Base-by-base conservation (phyloP, 2,329 filamentous ascomycete species). In the Talaromyces sp. region DNA sequence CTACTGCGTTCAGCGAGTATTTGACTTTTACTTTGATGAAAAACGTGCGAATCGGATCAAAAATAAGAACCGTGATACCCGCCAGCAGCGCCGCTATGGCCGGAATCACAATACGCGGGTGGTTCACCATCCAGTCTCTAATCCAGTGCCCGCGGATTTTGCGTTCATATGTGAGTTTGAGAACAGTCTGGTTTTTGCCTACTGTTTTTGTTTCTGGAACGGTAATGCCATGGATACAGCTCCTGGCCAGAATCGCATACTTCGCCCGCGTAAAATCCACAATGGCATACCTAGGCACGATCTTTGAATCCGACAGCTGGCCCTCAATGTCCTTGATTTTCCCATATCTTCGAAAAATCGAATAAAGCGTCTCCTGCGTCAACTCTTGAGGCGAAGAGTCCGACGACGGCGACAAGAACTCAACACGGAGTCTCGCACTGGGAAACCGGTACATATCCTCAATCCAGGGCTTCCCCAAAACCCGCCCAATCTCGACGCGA, bases 11-110 rank as follows among this genome's bases (percentile, higher is more conserved):
- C 63, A 95, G 86, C 0, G 87, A 86, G 53, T 88, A 84, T 32
- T 92, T 91, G 56, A 99, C 87, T 71, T 96, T 92, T 4, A 89
- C 83, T 69, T 91, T 91, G 76, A 98, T 90, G 69, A 96, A 97
- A 71, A 96, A 95, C 0, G 92, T 93, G 51, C 95, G 86, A 61
- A 99, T 93, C 0, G 95, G 95, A 68, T 99, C 95, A 69, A 99
- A 98, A 8, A 98, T 82, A 1, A 90, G 86, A 21, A 97, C 91
- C 0, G 93, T 96, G 54, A 95, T 79, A 35, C 89, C 87, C 0
- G 93, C 92, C 31, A 96, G 72, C 2, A 98, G 76, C 1, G 92
- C 93, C 17, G 91, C 91, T 1, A 96, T 58, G 1, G 89, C 76
- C 0, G 95, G 93, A 53, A 99, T 88, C 27, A 96, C 89, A 52